phyloP scores from a whole-genome alignment of 805 yeast species.

The Nakazawaea wyomingensis region DNA sequence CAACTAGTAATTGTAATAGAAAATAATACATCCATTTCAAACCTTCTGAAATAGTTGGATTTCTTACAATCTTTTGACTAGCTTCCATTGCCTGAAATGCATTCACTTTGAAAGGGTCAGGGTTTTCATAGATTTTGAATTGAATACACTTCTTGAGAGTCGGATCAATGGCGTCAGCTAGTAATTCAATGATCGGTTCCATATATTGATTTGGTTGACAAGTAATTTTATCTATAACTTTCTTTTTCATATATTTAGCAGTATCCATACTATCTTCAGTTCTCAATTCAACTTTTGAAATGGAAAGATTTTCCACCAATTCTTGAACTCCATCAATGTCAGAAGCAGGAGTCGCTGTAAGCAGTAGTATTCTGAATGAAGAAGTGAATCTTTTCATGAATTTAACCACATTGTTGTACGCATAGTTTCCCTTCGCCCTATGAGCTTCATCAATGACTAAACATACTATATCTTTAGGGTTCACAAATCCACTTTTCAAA shows the following conservation, averaged over 20 bases:
- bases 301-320: conserved; percentile 65
- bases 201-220: conserved; percentile 54
- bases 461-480: conserved; percentile 71
- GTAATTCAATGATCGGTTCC: conserved; percentile 43
- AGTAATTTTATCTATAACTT: conserved; percentile 53
- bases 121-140: conserved; percentile 54
- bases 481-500: conserved; percentile 62
- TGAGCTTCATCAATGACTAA: conserved; percentile 95
- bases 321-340: conserved; percentile 84
- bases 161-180: conserved; percentile 66
- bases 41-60: conserved; percentile 58
- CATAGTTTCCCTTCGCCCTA: conserved; percentile 83
- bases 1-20: conserved; percentile 55
- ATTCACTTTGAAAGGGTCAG: conserved; percentile 64
- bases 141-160: conserved; percentile 58
- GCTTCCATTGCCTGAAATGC: conserved; percentile 69
- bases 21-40: conserved; percentile 68
- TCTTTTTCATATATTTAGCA: conserved; percentile 67
- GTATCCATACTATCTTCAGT: conserved; percentile 83
- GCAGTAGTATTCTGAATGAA: conserved; percentile 71
- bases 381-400: conserved; percentile 57
- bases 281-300: conserved; percentile 77
- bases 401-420: conserved; percentile 79
- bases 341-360: conserved; percentile 95
- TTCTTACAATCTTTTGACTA: conserved; percentile 49